Conservation (phyloP, 768 basidiomycete species). For the Pleurotus giganteus region DNA sequence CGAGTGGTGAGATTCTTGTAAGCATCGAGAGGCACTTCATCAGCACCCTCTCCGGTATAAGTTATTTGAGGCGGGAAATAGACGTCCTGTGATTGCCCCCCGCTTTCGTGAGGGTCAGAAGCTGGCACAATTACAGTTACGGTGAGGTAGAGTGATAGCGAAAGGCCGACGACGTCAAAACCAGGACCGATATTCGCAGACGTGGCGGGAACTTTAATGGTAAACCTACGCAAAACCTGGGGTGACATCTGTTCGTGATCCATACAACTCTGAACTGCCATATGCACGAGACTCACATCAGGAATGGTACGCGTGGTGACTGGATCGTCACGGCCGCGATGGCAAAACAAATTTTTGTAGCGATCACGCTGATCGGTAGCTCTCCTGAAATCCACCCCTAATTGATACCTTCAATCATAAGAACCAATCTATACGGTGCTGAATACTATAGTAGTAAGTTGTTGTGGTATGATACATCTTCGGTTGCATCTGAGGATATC, state of each 20-base stretch:
- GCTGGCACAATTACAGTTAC: constrained; percentile 41
- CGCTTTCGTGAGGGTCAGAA: constrained; percentile 12
- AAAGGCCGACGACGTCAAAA: constrained; percentile 99
- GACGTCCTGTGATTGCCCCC: constrained; percentile 17
- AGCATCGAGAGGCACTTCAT: constrained; percentile 88
- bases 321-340: no score
- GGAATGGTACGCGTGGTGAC: no score
- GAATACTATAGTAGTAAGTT: constrained; percentile 1
- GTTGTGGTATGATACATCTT: constrained; percentile 6
- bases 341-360: no score
- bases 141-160: constrained; percentile 80
- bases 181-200: constrained; percentile 99
- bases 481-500: not conserved
- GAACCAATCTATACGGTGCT: not conserved
- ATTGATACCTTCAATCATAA: not conserved
- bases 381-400: no score
- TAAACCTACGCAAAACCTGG: constrained; percentile 39
- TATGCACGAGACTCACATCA: not conserved
- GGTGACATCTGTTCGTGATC: constrained; percentile 2
- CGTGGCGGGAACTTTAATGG: constrained; percentile 90
- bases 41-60: constrained; percentile 86
- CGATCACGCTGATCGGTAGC: no score
- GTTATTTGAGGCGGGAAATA: constrained; percentile 58
- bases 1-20: constrained; percentile 98
- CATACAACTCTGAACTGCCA: not conserved